Conservation (phyloP, 805 yeast species). For the Ogataea neopini region DNA sequence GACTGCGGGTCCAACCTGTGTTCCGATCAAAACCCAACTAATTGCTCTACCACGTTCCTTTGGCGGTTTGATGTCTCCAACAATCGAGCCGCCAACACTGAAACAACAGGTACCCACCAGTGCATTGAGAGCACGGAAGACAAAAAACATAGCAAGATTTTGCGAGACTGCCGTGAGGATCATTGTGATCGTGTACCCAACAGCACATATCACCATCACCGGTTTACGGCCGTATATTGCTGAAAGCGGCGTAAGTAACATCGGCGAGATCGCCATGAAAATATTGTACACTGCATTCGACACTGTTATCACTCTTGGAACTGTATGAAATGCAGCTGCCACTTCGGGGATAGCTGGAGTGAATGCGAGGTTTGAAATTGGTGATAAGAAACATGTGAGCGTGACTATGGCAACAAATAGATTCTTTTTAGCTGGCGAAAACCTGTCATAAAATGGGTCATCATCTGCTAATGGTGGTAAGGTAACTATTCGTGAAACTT, state of each 20-base stretch:
- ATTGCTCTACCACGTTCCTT: conserved; percentile 52
- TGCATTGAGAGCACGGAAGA: conserved; percentile 52
- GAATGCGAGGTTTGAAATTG: conserved; percentile 45
- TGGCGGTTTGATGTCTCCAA: conserved; percentile 53
- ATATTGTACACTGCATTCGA: conserved; percentile 52
- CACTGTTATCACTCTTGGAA: conserved; percentile 47
- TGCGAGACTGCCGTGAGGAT: conserved; percentile 44
- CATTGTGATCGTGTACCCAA: conserved; percentile 28
- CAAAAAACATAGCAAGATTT: conserved; percentile 54
- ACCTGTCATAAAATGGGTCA: conserved; percentile 32
- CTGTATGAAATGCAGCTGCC: conserved; percentile 46
- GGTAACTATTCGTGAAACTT: conserved; percentile 14
- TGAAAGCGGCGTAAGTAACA: conserved; percentile 50
- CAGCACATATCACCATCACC: conserved; percentile 44
- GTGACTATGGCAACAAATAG: conserved; percentile 37
- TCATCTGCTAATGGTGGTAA: conserved; percentile 28
- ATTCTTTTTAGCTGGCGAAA: conserved; percentile 27
- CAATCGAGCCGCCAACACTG: conserved; percentile 51
- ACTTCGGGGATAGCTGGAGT: conserved; percentile 55
- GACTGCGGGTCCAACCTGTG: conserved; percentile 54
- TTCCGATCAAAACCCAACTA: conserved; percentile 49
- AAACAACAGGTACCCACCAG: conserved; percentile 57
- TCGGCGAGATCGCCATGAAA: conserved; percentile 55
- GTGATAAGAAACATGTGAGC: conserved; percentile 45
- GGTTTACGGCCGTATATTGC: conserved; percentile 53